Conservation (phyloP, 73 alveolate genomes). For the Blepharisma stoltei region DNA sequence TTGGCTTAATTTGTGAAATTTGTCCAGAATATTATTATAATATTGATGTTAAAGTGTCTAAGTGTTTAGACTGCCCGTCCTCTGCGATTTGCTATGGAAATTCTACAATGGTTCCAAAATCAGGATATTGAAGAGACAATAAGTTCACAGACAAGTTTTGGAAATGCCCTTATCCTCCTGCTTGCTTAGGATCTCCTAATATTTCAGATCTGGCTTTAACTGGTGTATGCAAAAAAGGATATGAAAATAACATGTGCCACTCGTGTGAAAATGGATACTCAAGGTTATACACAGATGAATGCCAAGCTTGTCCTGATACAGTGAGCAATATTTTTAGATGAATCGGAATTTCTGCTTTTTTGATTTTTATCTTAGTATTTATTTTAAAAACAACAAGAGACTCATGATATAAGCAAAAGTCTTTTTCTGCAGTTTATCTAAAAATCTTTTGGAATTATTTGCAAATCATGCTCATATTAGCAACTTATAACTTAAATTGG, state of each 20-base stretch:
- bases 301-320: slow-evolving; percentile 45
- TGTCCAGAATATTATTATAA: not conserved
- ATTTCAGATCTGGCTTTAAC: slow-evolving; percentile 36
- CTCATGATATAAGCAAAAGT: slow-evolving; percentile 34
- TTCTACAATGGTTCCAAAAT: slow-evolving; percentile 51
- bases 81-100: not conserved
- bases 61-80: not conserved
- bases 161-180: slow-evolving; percentile 34
- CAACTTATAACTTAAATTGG: slow-evolving; percentile 57
- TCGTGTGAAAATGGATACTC: slow-evolving; percentile 61
- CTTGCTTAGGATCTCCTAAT: slow-evolving; percentile 52
- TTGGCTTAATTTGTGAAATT: not conserved
- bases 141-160: slow-evolving; percentile 50
- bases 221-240: slow-evolving; percentile 59
- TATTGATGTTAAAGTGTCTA: not conserved
- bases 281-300: slow-evolving; percentile 44
- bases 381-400: slow-evolving; percentile 39
- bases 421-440: slow-evolving; percentile 41
- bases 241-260: slow-evolving; percentile 53
- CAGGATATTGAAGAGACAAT: slow-evolving; percentile 61
- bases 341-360: not conserved
- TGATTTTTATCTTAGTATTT: not conserved
- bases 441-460: slow-evolving; percentile 54
- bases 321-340: slow-evolving; percentile 37
- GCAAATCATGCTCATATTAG: slow-evolving; percentile 41